These are phyloP conservation scores for Fusarium miscanthi DNA, from an alignment of 2,329 filamentous ascomycete genomes.

Conservation along the genomic window DNA sequence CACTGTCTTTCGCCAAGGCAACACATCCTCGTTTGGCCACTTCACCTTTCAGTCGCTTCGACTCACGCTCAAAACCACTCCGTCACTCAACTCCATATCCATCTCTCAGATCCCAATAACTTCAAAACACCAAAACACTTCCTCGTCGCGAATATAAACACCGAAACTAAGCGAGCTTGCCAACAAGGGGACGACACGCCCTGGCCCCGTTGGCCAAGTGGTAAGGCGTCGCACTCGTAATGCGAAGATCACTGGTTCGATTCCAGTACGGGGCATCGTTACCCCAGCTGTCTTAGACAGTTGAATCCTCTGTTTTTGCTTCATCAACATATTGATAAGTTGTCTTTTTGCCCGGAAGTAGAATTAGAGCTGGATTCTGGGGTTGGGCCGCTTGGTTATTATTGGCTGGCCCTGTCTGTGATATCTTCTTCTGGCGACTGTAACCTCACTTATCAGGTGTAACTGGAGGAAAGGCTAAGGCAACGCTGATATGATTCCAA, in stretches of 20 bases:
- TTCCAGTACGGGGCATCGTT: slow-evolving; percentile 29
- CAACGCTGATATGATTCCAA: background rate
- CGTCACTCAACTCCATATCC: background rate
- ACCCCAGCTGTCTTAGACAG: slow-evolving; percentile 10
- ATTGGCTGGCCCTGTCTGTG: background rate
- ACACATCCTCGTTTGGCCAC: background rate
- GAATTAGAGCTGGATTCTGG: background rate
- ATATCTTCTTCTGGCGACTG: background rate
- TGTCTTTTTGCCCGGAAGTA: background rate
- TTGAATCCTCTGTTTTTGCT: slow-evolving; percentile 8
- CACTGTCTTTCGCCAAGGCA: rapidly evolving
- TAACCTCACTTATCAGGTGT: background rate
- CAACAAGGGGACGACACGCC: slow-evolving; percentile 13
- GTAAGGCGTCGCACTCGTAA: slow-evolving; percentile 44
- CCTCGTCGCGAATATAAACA: background rate
- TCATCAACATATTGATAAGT: rapidly evolving
- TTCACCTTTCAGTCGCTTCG: rapidly evolving
- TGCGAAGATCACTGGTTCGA: slow-evolving; percentile 41
- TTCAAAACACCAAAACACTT: background rate
- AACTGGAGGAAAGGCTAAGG: background rate
- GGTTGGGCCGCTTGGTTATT: background rate
- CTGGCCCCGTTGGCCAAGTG: slow-evolving; percentile 40
- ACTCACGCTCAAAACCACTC: background rate
- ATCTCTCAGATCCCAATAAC: background rate
- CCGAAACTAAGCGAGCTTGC: background rate